Evolutionary conservation across 306 rosid species (phyloP).

Genomic region (Lablab purpureus): DNA sequence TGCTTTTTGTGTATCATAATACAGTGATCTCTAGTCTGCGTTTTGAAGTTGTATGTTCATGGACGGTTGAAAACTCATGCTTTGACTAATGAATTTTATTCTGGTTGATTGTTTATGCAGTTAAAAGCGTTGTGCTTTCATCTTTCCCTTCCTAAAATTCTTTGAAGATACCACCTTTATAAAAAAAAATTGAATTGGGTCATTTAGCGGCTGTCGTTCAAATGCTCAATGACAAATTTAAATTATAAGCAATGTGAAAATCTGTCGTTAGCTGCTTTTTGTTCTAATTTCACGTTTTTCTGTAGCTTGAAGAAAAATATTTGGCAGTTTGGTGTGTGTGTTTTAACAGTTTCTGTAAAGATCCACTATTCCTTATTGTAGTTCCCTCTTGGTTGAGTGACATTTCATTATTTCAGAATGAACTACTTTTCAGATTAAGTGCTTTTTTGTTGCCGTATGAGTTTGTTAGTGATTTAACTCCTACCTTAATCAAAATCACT

Average conservation of each 20-base stretch:
- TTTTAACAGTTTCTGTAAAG: not conserved
- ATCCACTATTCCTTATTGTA: not conserved
- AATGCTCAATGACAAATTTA: not conserved
- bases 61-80: not conserved
- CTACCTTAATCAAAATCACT: slow-evolving; percentile 1
- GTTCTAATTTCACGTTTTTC: not conserved
- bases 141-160: slow-evolving; percentile 21
- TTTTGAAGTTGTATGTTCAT: slow-evolving; percentile 13
- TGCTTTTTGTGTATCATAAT: slow-evolving; percentile 6
- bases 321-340: not conserved
- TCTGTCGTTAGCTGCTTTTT: not conserved
- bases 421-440: too few relatives aligned
- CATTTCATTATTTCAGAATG: not conserved
- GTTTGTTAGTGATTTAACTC: slow-evolving; percentile 13
- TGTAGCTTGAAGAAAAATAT: not conserved
- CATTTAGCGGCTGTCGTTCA: not conserved
- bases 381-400: not conserved
- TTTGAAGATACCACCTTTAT: slow-evolving; percentile 7
- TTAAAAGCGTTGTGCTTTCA: not conserved
- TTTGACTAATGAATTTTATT: not conserved
- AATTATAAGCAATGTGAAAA: not conserved
- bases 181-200: not conserved
- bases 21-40: slow-evolving; percentile 29
- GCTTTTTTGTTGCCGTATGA: not conserved
- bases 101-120: not conserved